Evolutionary conservation across 352 stramenopile species (phyloP).

Genomic region (Nothophytophthora sp.): DNA sequence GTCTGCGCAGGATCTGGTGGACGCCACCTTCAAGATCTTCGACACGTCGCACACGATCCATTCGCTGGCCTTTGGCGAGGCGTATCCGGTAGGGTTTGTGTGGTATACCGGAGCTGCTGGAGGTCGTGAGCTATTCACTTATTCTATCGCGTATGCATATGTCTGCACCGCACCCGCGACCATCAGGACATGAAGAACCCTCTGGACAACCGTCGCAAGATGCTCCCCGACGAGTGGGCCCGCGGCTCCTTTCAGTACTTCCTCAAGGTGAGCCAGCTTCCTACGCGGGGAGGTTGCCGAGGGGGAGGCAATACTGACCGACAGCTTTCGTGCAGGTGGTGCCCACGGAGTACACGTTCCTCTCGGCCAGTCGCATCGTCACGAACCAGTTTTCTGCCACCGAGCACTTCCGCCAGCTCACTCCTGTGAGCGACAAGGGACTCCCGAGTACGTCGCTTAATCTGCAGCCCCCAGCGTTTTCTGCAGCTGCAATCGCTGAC

Average conservation of each 20-base stretch:
- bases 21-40: slow-evolving; percentile 74
- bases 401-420: slow-evolving; percentile 92
- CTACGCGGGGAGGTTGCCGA: not conserved
- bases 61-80: slow-evolving; percentile 72
- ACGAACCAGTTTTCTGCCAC: slow-evolving; percentile 99
- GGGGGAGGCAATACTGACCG: not conserved
- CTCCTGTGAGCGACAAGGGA: slow-evolving; percentile 85
- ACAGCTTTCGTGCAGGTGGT: slow-evolving; percentile 82
- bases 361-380: slow-evolving; percentile 86
- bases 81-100: slow-evolving; percentile 54
- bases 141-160: not conserved
- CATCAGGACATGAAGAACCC: slow-evolving; percentile 86
- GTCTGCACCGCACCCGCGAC: too few species aligned
- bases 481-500: slow-evolving; percentile 11
- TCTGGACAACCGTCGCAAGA: slow-evolving; percentile 67
- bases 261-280: slow-evolving; percentile 60
- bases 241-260: slow-evolving; percentile 87
- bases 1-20: slow-evolving; percentile 55
- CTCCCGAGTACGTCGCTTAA: slow-evolving; percentile 62
- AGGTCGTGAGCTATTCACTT: not conserved
- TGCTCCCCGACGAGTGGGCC: slow-evolving; percentile 36
- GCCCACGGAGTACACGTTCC: slow-evolving; percentile 93
- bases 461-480: not conserved
- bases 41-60: slow-evolving; percentile 73
- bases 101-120: not conserved